phyloP scores from a whole-genome alignment of 805 yeast genomes.

The Wickerhamiella brachini region DNA sequence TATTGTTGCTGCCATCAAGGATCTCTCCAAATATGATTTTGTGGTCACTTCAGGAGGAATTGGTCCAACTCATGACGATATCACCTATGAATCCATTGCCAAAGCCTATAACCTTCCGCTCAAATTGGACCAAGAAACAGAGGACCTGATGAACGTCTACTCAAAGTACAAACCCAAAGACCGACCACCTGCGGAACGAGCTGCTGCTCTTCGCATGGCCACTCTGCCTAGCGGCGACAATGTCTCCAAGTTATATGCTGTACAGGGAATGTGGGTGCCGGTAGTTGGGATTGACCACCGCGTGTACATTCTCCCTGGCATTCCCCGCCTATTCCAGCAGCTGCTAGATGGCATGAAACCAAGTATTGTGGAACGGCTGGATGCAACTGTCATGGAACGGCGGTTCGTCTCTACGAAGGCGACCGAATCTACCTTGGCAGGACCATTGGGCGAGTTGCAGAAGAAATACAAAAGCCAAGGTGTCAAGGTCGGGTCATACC shows the following conservation, averaged over 20 bases:
- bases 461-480: slow-evolving; percentile 23
- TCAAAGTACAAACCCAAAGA: slow-evolving; percentile 17
- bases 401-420: slow-evolving; percentile 47
- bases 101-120: slow-evolving; percentile 42
- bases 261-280: slow-evolving; percentile 68
- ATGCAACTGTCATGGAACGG: slow-evolving; percentile 23
- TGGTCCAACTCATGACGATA: slow-evolving; percentile 87
- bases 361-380: slow-evolving; percentile 25
- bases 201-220: slow-evolving; percentile 69
- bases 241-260: slow-evolving; percentile 26
- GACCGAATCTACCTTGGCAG: slow-evolving; percentile 58
- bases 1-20: slow-evolving; percentile 38
- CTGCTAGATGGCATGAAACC: slow-evolving; percentile 37
- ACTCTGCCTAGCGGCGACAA: slow-evolving; percentile 42
- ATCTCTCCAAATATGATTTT: slow-evolving; percentile 42
- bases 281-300: slow-evolving; percentile 52
- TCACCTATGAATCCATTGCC: slow-evolving; percentile 67
- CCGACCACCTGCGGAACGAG: slow-evolving; percentile 28
- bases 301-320: slow-evolving; percentile 69
- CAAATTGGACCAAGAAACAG: slow-evolving; percentile 42
- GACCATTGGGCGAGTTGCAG: slow-evolving; percentile 43
- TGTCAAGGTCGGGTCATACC: slow-evolving; percentile 77
- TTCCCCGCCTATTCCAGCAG: slow-evolving; percentile 56
- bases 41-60: slow-evolving; percentile 62
- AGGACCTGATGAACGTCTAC: slow-evolving; percentile 39